These are phyloP conservation scores for Cutaneotrichosporon arboriforme DNA, from an alignment of 1,284 basidiomycete genomes.

Conservation along the genomic window DNA sequence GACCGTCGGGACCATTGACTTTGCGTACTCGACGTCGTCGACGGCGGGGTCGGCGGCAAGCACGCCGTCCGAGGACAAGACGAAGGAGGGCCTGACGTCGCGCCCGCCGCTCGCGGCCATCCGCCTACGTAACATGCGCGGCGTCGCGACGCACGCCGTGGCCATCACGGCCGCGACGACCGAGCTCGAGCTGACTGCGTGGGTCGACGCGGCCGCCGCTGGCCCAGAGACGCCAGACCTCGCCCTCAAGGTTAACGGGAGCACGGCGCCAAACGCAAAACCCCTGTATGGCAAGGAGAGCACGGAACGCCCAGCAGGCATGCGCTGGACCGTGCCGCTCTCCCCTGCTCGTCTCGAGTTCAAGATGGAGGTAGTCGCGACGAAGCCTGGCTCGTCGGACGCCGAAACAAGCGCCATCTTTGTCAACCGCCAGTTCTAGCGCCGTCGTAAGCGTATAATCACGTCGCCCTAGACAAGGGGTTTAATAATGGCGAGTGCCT, in stretches of 20 bases:
- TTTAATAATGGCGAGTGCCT: too few species aligned
- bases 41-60: not conserved
- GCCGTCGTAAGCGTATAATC: too few species aligned
- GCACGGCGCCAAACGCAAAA: slow-evolving; percentile 4
- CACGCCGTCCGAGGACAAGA: not conserved
- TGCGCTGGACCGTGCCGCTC: slow-evolving; percentile 35
- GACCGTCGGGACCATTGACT: slow-evolving; percentile 17
- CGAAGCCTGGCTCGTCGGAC: slow-evolving; percentile 24
- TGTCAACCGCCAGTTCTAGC: slow-evolving; percentile 32
- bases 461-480: too few species aligned
- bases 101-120: slow-evolving; percentile 19
- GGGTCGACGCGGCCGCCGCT: slow-evolving; percentile 12
- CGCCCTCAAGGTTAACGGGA: slow-evolving; percentile 33
- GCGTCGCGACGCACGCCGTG: slow-evolving; percentile 40
- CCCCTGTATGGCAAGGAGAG: slow-evolving; percentile 4
- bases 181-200: slow-evolving; percentile 41
- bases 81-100: not conserved
- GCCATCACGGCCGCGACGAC: slow-evolving; percentile 29
- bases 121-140: slow-evolving; percentile 37
- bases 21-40: slow-evolving; percentile 5
- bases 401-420: slow-evolving; percentile 38
- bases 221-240: slow-evolving; percentile 10
- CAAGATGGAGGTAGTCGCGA: slow-evolving; percentile 38
- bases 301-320: slow-evolving; percentile 22
- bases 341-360: slow-evolving; percentile 27